These are phyloP conservation scores for Mycosphaerella sp. DNA, from an alignment of 2,329 filamentous ascomycete genomes.

Conservation along the genomic window DNA sequence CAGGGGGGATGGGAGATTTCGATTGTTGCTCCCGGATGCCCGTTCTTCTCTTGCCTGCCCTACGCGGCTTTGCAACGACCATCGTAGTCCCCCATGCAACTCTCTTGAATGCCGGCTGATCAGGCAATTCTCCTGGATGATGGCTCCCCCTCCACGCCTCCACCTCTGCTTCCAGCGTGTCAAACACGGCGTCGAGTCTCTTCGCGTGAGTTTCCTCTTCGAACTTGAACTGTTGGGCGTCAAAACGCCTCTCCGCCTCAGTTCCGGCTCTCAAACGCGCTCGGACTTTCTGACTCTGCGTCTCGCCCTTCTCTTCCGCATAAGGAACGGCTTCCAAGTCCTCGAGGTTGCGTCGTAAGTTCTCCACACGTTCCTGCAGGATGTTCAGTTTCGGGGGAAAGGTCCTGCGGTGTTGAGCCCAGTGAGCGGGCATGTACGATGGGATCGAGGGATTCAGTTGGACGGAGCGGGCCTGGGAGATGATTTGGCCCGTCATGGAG, in stretches of 20 bases:
- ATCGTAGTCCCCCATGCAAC: background rate
- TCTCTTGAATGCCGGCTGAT: background rate
- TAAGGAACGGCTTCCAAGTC: constrained; percentile 6
- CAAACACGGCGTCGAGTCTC: background rate
- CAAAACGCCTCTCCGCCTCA: background rate
- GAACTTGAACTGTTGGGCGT: background rate
- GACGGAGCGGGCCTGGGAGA: background rate
- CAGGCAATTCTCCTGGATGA: background rate
- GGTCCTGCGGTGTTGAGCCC: background rate
- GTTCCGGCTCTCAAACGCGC: background rate
- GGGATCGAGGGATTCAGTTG: constrained; percentile 8
- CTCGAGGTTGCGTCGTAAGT: constrained; percentile 2
- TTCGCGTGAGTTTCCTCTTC: background rate
- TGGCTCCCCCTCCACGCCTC: background rate
- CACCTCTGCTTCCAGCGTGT: background rate
- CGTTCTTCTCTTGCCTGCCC: background rate
- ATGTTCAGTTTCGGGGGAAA: background rate
- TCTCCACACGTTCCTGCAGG: background rate
- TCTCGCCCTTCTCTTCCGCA: background rate
- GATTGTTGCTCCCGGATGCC: too few relatives aligned
- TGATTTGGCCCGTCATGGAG: background rate
- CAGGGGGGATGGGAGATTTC: too few relatives aligned
- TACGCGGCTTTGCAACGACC: background rate
- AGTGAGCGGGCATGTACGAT: constrained; percentile 3
- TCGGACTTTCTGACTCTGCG: background rate